These are phyloP conservation scores for Ephemerocybe angulata DNA, from an alignment of 768 basidiomycete species.

Conservation along the genomic window DNA sequence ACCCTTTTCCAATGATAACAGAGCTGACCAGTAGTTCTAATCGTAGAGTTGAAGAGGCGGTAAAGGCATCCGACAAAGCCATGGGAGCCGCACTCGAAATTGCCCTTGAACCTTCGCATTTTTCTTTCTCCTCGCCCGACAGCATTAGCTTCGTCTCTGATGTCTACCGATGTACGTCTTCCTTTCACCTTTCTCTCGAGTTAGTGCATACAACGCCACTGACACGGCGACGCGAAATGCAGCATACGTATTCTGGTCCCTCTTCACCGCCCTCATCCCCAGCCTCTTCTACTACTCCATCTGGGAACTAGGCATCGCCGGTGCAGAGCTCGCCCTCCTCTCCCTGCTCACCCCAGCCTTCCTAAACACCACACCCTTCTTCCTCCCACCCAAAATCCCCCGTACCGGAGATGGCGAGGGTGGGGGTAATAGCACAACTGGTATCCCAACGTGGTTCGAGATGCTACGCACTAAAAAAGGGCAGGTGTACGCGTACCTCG, in stretches of 20 bases:
- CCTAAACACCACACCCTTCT: slow-evolving; percentile 40
- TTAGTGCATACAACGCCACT: too few relatives aligned
- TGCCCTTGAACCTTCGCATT: slow-evolving; percentile 6
- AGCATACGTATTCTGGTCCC: slow-evolving; percentile 83
- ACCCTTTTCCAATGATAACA: too few relatives aligned
- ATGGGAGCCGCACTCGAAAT: slow-evolving; percentile 9
- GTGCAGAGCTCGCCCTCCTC: slow-evolving; percentile 74
- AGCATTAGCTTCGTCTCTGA: slow-evolving; percentile 35
- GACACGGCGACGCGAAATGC: too few relatives aligned
- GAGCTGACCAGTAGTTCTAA: too few relatives aligned
- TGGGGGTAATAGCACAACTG: background rate
- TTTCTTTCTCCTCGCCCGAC: background rate
- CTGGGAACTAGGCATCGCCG: slow-evolving; percentile 84
- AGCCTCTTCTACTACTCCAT: slow-evolving; percentile 90
- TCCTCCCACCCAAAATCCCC: slow-evolving; percentile 2
- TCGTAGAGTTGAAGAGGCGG: slow-evolving; percentile 3
- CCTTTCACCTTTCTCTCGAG: too few relatives aligned
- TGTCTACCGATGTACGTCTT: slow-evolving; percentile 54
- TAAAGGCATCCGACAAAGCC: slow-evolving; percentile 4
- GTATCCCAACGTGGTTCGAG: background rate
- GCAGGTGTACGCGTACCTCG: slow-evolving; percentile 10
- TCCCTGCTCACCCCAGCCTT: slow-evolving; percentile 67
- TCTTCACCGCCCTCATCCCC: slow-evolving; percentile 73
- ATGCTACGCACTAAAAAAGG: slow-evolving; percentile 9
- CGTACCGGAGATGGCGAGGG: too few relatives aligned